Evolutionary conservation across 768 basidiomycete genomes (phyloP).

Genomic region (Scleroderma citrinum): DNA sequence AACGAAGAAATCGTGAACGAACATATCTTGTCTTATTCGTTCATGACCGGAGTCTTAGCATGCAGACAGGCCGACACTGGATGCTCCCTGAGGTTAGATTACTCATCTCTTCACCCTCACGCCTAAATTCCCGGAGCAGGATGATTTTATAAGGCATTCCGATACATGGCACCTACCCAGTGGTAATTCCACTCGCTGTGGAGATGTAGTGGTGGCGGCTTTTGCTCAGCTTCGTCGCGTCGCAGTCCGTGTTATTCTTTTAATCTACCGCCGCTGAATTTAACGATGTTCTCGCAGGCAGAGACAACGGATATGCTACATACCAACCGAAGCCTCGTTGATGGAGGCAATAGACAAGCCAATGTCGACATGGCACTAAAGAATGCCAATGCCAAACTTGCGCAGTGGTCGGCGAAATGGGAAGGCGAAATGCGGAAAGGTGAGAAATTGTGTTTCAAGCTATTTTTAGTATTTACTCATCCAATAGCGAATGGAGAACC

Average conservation of each 20-base stretch:
- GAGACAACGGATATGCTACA: conserved; percentile 74
- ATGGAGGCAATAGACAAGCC: conserved; percentile 50
- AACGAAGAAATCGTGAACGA: conserved; percentile 80
- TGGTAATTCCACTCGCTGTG: conserved; percentile 50
- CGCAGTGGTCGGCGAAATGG: conserved; percentile 71
- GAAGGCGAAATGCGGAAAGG: conserved; percentile 67
- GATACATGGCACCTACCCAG: conserved; percentile 65
- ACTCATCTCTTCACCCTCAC: background rate
- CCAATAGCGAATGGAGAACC: conserved; percentile 58
- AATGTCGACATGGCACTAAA: conserved; percentile 69
- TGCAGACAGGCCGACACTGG: conserved; percentile 82
- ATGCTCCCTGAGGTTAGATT: conserved; percentile 68
- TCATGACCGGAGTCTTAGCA: conserved; percentile 81
- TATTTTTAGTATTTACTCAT: conserved; percentile 4
- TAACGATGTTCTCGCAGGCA: conserved; percentile 37
- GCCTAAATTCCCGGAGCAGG: conserved; percentile 27
- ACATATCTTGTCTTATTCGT: conserved; percentile 84
- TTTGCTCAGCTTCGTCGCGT: conserved; percentile 74
- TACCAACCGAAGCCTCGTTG: conserved; percentile 40
- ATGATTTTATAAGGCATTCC: conserved; percentile 68
- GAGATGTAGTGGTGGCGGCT: conserved; percentile 76
- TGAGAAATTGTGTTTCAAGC: conserved; percentile 21
- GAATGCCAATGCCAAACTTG: conserved; percentile 67
- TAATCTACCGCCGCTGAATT: background rate
- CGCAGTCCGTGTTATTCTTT: conserved; percentile 48